These are phyloP conservation scores for Candida qinlingensis DNA, from an alignment of 805 yeast species.

Conservation along the genomic window DNA sequence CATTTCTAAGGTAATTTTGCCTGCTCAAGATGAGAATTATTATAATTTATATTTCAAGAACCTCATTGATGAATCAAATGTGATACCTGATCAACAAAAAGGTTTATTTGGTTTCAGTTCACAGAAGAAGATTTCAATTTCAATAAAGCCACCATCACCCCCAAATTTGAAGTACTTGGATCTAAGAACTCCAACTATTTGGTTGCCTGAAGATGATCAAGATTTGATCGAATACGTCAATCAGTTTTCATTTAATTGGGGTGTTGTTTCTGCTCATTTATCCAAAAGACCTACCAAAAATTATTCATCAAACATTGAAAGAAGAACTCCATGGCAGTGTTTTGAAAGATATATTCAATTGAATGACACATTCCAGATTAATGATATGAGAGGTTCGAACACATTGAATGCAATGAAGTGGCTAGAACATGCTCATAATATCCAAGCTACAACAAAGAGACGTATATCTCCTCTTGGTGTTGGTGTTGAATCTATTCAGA, in stretches of 20 bases:
- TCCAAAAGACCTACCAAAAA: conserved; percentile 59
- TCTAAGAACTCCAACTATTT: conserved; percentile 83
- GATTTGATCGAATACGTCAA: conserved; percentile 74
- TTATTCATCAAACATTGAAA: conserved; percentile 82
- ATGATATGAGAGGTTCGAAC: conserved; percentile 83
- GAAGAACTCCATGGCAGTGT: conserved; percentile 98
- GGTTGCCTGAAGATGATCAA: conserved; percentile 94
- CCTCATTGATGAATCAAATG: conserved; percentile 34
- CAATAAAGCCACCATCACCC: conserved; percentile 82
- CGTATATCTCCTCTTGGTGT: conserved; percentile 90
- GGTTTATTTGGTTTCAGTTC: conserved; percentile 43
- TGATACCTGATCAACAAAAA: conserved; percentile 41
- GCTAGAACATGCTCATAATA: conserved; percentile 86
- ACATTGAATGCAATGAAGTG: conserved; percentile 83
- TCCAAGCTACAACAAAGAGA: conserved; percentile 82
- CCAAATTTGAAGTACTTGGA: conserved; percentile 80
- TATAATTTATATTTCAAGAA: conserved; percentile 51
- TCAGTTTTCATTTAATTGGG: conserved; percentile 91
- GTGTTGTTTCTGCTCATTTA: conserved; percentile 76
- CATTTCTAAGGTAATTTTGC: conserved; percentile 60
- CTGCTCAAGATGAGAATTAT: conserved; percentile 62
- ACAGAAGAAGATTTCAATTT: conserved; percentile 51
- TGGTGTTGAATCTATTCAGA: conserved; percentile 85
- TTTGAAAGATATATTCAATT: conserved; percentile 93
- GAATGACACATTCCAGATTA: conserved; percentile 79